Conservation (phyloP, 495 filamentous ascomycete genomes). For the Penicillium paradoxum region DNA sequence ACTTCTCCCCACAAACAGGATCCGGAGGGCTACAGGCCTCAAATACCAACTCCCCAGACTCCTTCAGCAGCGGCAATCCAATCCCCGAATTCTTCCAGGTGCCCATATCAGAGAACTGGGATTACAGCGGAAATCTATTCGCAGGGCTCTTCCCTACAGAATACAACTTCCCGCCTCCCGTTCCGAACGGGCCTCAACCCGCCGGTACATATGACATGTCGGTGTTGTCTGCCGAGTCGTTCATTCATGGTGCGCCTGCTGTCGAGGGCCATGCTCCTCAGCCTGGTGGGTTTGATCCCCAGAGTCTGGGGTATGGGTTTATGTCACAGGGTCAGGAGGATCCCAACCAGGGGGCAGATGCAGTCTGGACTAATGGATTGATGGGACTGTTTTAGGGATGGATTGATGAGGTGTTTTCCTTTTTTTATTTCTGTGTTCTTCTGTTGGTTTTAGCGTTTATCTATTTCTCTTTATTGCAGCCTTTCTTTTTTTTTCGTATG, state of each 20-base stretch:
- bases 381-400: slow-evolving; percentile 16
- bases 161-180: slow-evolving; percentile 4
- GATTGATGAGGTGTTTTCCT: background rate
- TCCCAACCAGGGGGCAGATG: slow-evolving; percentile 1
- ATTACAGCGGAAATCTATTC: slow-evolving; percentile 30
- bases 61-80: slow-evolving; percentile 13
- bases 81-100: slow-evolving; percentile 38
- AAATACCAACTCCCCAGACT: slow-evolving; percentile 19
- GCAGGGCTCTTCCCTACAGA: slow-evolving; percentile 25
- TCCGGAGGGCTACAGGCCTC: background rate
- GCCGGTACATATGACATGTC: slow-evolving; percentile 4
- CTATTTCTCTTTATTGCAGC: background rate
- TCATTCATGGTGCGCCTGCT: slow-evolving; percentile 7
- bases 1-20: slow-evolving; percentile 8
- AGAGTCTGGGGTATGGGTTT: slow-evolving; percentile 4
- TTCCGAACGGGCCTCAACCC: background rate
- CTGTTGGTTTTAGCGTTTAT: background rate
- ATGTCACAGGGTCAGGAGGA: slow-evolving; percentile 3
- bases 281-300: background rate
- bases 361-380: slow-evolving; percentile 16
- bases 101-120: slow-evolving; percentile 36
- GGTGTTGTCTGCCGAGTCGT: slow-evolving; percentile 21
- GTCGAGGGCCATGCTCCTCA: background rate
- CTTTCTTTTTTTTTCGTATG: background rate
- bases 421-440: background rate